Percentiles rank a stretch among this genome's conserved stretches.
phyloP scores from a whole-genome alignment of 768 basidiomycete genomes.

The Russula olivacea region DNA sequence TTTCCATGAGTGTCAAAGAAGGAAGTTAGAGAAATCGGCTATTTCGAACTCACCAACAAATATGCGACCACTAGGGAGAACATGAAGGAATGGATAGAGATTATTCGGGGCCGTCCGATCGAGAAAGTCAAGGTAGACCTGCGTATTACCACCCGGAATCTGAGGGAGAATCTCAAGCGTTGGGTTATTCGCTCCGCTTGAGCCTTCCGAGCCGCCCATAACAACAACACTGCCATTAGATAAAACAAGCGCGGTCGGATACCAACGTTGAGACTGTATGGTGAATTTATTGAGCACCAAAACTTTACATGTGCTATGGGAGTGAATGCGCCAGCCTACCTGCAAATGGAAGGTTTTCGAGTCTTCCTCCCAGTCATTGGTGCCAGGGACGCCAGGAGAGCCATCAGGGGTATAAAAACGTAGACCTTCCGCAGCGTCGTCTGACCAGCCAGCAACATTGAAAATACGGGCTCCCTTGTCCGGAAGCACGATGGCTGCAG shows the following conservation, averaged over 20 bases:
- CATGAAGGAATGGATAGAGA: slow-evolving; percentile 69
- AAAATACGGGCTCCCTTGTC: slow-evolving; percentile 63
- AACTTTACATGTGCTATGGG: not conserved
- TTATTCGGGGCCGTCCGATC: slow-evolving; percentile 71
- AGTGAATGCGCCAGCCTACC: slow-evolving; percentile 33
- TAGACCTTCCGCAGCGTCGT: slow-evolving; percentile 65
- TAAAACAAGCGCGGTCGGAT: slow-evolving; percentile 60
- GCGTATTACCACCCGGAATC: slow-evolving; percentile 56
- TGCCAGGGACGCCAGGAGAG: slow-evolving; percentile 57
- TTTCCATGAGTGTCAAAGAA: slow-evolving; percentile 27
- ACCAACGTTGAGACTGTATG: slow-evolving; percentile 59
- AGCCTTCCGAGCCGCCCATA: slow-evolving; percentile 69
- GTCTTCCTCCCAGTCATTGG: slow-evolving; percentile 78
- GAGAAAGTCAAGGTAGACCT: slow-evolving; percentile 57
- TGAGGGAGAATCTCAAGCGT: slow-evolving; percentile 68
- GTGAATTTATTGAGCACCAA: not conserved
- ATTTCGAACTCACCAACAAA: slow-evolving; percentile 52
- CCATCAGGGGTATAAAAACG: slow-evolving; percentile 71
- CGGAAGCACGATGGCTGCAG: slow-evolving; percentile 65
- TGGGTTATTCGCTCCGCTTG: slow-evolving; percentile 59
- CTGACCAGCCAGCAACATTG: slow-evolving; percentile 67
- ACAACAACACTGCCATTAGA: slow-evolving; percentile 70
- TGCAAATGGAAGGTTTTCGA: slow-evolving; percentile 48
- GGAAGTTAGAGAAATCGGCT: not conserved
- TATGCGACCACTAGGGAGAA: slow-evolving; percentile 62